These are phyloP conservation scores for Trametes villosa DNA, from an alignment of 768 basidiomycete genomes.

Conservation along the genomic window DNA sequence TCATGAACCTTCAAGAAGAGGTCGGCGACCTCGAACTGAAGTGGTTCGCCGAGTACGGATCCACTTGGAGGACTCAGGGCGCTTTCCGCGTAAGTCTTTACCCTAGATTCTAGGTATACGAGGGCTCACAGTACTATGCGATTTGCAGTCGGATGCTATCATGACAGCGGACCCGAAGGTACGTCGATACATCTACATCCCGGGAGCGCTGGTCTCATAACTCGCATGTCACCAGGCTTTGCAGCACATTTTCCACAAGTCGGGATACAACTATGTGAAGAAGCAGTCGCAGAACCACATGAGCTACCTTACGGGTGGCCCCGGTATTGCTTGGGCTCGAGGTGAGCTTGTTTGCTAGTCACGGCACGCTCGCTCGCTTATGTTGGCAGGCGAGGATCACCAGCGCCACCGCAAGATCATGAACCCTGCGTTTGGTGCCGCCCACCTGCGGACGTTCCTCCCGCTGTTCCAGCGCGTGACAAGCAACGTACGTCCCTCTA, in stretches of 20 bases:
- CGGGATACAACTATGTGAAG: slow-evolving; percentile 32
- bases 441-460: slow-evolving; percentile 25
- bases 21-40: slow-evolving; percentile 26
- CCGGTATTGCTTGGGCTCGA: slow-evolving; percentile 1
- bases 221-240: slow-evolving; percentile 15
- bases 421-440: slow-evolving; percentile 24
- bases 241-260: slow-evolving; percentile 32
- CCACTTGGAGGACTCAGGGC: slow-evolving; percentile 18
- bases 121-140: too few relatives aligned
- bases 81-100: slow-evolving; percentile 25
- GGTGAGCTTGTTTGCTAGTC: not conserved
- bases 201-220: not conserved
- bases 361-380: too few relatives aligned
- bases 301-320: not conserved
- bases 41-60: slow-evolving; percentile 25
- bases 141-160: not conserved
- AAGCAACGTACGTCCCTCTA: slow-evolving; percentile 15
- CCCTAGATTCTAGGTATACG: not conserved
- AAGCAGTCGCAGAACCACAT: slow-evolving; percentile 9
- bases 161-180: slow-evolving; percentile 22
- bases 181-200: not conserved
- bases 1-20: slow-evolving; percentile 10
- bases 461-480: slow-evolving; percentile 24
- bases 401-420: slow-evolving; percentile 29
- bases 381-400: slow-evolving; percentile 17